phyloP scores from a whole-genome alignment of 306 rosid species.

The Spatholobus suberectus region DNA sequence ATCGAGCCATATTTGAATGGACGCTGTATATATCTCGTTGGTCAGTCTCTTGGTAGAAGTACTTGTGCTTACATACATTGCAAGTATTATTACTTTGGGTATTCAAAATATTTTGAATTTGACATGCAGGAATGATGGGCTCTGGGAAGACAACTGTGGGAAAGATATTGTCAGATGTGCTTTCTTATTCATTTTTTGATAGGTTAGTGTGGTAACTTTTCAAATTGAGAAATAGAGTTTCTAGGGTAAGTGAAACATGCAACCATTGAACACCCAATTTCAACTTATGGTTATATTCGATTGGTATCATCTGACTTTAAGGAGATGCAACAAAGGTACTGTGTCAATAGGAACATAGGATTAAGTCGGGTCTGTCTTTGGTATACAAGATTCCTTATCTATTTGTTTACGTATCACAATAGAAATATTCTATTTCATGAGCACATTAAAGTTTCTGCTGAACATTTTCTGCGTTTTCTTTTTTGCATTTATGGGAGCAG shows the following conservation, averaged over 20 bases:
- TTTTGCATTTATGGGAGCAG: constrained; percentile 51
- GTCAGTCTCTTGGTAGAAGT: constrained; percentile 57
- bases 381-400: constrained; percentile 20
- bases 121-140: constrained; percentile 90
- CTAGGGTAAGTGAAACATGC: not conserved
- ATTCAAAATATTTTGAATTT: constrained; percentile 35
- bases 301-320: constrained; percentile 1
- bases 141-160: constrained; percentile 95
- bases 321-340: not conserved
- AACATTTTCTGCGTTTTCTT: constrained; percentile 28
- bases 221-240: not conserved
- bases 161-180: constrained; percentile 66
- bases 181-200: constrained; percentile 71
- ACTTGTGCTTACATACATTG: constrained; percentile 36
- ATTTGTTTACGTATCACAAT: not conserved
- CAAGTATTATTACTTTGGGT: constrained; percentile 7
- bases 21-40: constrained; percentile 87
- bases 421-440: constrained; percentile 15
- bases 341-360: constrained; percentile 7
- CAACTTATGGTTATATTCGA: not conserved
- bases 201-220: constrained; percentile 49
- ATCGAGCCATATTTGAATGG: constrained; percentile 67
- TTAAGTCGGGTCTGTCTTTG: not conserved
- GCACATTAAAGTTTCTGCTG: constrained; percentile 28
- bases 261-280: not conserved